These are phyloP conservation scores for Parietichytrium sp. DNA, from an alignment of 108 stramenopile species.

Conservation along the genomic window DNA sequence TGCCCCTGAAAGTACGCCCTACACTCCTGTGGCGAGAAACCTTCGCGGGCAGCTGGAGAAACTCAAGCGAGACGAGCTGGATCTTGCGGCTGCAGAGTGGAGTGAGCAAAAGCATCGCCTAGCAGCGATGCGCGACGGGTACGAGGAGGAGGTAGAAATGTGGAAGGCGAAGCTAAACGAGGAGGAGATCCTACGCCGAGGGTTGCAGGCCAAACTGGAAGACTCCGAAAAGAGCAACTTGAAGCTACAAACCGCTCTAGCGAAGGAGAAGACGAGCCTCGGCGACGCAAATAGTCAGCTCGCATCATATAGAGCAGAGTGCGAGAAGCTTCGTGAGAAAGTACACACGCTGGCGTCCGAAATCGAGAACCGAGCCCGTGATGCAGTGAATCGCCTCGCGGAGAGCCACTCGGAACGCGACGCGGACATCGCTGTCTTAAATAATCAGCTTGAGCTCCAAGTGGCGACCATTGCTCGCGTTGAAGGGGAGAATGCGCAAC, in stretches of 20 bases:
- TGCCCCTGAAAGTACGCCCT: not conserved
- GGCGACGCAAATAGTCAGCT: not conserved
- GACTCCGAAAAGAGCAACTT: not conserved
- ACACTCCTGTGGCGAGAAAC: not conserved
- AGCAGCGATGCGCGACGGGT: not conserved
- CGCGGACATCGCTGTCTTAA: not conserved
- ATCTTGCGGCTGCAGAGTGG: constrained; percentile 27
- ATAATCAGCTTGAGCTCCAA: not conserved
- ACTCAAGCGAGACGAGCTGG: constrained; percentile 36
- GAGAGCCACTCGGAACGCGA: not conserved
- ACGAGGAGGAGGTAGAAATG: constrained; percentile 2
- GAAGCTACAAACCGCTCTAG: not conserved
- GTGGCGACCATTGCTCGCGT: not conserved
- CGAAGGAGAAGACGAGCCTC: not conserved
- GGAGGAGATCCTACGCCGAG: constrained; percentile 9
- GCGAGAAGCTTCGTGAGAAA: not conserved
- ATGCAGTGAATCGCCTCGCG: not conserved
- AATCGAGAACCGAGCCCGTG: not conserved
- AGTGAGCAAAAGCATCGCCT: not conserved
- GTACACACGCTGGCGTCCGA: constrained; percentile 14
- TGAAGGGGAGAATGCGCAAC: not conserved
- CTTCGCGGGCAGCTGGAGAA: not conserved
- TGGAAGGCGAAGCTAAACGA: too few species aligned
- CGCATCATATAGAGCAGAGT: not conserved
- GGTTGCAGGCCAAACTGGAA: not conserved